Evolutionary conservation across 2,329 filamentous ascomycete species (phyloP).

Genomic region (Neonectria hederae): DNA sequence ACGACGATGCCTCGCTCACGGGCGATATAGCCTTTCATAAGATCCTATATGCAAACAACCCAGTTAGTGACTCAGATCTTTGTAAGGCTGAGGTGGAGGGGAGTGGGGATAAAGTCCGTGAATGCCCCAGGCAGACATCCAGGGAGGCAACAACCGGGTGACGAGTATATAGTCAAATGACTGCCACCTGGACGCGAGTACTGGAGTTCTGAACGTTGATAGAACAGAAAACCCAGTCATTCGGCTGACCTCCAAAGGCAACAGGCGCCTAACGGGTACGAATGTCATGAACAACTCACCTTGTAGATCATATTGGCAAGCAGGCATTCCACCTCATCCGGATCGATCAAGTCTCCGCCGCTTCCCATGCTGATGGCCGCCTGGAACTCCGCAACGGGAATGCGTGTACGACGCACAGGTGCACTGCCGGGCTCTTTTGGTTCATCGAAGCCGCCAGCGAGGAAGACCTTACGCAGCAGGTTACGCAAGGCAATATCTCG

Average conservation of each 20-base stretch:
- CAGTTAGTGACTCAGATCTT: slow-evolving; percentile 48
- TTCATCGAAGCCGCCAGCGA: slow-evolving; percentile 84
- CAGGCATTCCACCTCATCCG: slow-evolving; percentile 94
- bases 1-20: slow-evolving; percentile 91
- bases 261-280: slow-evolving; percentile 11
- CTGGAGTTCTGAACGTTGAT: slow-evolving; percentile 7
- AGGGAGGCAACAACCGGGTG: slow-evolving; percentile 35
- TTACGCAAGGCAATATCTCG: slow-evolving; percentile 94
- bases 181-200: slow-evolving; percentile 27
- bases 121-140: slow-evolving; percentile 38
- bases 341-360: slow-evolving; percentile 73
- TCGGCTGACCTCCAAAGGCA: slow-evolving; percentile 14
- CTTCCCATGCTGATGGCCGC: slow-evolving; percentile 82
- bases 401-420: slow-evolving; percentile 75
- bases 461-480: slow-evolving; percentile 88
- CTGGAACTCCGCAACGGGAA: slow-evolving; percentile 85
- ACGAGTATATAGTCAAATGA: slow-evolving; percentile 42
- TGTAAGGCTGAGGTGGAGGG: slow-evolving; percentile 34
- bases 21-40: slow-evolving; percentile 98
- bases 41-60: slow-evolving; percentile 64
- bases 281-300: slow-evolving; percentile 59
- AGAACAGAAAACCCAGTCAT: slow-evolving; percentile 1
- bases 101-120: slow-evolving; percentile 28
- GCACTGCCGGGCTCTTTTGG: slow-evolving; percentile 72
- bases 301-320: slow-evolving; percentile 99